Conservation (phyloP, 208 protist genomes). For the Balamuthia mandrillaris region DNA sequence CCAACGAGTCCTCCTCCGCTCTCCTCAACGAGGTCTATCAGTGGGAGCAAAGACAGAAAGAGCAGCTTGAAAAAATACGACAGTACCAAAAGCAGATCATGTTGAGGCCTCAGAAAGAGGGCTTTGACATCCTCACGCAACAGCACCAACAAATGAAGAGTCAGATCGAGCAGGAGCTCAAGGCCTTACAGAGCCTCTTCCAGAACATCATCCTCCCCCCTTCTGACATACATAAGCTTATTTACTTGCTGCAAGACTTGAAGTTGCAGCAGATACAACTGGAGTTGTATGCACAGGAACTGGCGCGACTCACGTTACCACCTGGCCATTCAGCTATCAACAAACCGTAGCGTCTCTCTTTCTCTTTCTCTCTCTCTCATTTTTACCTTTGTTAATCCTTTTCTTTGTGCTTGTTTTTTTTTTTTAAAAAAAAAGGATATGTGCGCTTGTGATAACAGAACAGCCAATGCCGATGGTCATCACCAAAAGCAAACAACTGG, state of each 20-base stretch:
- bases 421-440: background rate
- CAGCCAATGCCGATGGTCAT: conserved; percentile 58
- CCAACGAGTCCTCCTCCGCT: no score
- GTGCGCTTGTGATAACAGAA: conserved; percentile 51
- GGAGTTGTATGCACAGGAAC: conserved; percentile 55
- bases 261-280: conserved; percentile 54
- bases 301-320: conserved; percentile 40
- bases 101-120: conserved; percentile 48
- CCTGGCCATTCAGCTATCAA: conserved; percentile 25
- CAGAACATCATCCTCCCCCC: conserved; percentile 51
- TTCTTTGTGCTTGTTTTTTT: background rate
- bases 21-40: conserved; percentile 49
- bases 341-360: background rate
- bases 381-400: background rate
- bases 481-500: conserved; percentile 55
- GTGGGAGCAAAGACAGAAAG: conserved; percentile 47
- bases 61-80: conserved; percentile 56
- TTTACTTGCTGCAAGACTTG: conserved; percentile 50
- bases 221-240: conserved; percentile 43
- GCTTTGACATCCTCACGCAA: conserved; percentile 46
- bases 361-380: background rate
- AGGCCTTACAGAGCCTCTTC: conserved; percentile 39
- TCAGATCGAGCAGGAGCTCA: conserved; percentile 47
- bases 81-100: conserved; percentile 53
- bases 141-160: conserved; percentile 47